Evolutionary conservation across 495 filamentous ascomycete species (phyloP).

Genomic region (Podospora conica): DNA sequence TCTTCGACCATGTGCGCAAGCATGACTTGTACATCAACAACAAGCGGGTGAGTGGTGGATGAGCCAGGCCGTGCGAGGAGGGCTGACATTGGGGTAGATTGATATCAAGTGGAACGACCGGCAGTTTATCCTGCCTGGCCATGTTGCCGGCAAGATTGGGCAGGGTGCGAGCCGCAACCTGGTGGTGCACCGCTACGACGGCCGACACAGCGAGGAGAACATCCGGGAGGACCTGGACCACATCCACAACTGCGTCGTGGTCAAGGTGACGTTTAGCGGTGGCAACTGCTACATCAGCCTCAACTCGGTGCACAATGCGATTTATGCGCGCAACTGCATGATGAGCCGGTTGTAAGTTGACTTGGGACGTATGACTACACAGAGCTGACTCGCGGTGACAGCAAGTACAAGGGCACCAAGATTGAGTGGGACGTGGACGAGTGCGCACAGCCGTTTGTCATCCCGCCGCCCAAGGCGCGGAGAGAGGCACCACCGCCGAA

Average conservation of each 20-base stretch:
- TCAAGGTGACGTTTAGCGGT: conserved; percentile 55
- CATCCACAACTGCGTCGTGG: conserved; percentile 70
- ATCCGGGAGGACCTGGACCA: conserved; percentile 75
- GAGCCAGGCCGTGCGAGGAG: not conserved
- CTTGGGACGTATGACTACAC: not conserved
- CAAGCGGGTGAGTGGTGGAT: conserved; percentile 51
- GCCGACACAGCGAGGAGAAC: conserved; percentile 53
- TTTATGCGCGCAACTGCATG: conserved; percentile 73
- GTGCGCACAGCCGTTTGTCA: conserved; percentile 55
- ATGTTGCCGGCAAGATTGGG: conserved; percentile 60
- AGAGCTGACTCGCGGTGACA: conserved; percentile 16
- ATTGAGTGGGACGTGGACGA: conserved; percentile 72
- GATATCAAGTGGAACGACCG: conserved; percentile 66
- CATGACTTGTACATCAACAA: conserved; percentile 64
- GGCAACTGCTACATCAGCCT: conserved; percentile 59
- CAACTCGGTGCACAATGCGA: conserved; percentile 72
- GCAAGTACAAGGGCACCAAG: conserved; percentile 64
- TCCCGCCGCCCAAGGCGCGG: conserved; percentile 1
- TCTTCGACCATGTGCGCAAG: conserved; percentile 56
- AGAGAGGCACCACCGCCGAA: conserved; percentile 20
- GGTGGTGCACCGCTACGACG: conserved; percentile 52
- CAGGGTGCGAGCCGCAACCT: conserved; percentile 76
- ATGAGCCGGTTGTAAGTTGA: conserved; percentile 54
- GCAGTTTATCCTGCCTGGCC: conserved; percentile 61
- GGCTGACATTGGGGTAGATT: conserved; percentile 40